Percentiles rank a stretch among this genome's conserved stretches.
Conservation (phyloP, 78 protist species). For the Ministeria vibrans region DNA sequence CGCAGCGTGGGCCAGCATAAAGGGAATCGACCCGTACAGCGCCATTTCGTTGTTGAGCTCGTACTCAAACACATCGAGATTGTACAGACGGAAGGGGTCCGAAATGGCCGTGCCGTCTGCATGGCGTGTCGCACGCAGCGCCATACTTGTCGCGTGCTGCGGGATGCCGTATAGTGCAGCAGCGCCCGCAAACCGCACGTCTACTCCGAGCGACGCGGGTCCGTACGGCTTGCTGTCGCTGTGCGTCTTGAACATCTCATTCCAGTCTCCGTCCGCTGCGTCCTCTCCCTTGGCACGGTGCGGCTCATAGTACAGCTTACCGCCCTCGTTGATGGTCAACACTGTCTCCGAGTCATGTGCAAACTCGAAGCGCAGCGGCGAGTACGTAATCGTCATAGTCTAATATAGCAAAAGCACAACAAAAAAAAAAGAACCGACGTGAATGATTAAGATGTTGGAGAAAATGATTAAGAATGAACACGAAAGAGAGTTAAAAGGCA, state of each 20-base stretch:
- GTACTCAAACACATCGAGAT: conserved; percentile 92
- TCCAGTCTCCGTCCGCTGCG: conserved; percentile 32
- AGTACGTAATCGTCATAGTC: not conserved
- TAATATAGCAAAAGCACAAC: not conserved
- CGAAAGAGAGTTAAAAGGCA: not conserved
- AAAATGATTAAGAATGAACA: not conserved
- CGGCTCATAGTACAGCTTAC: conserved; percentile 3
- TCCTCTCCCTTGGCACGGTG: not conserved
- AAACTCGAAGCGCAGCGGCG: not conserved
- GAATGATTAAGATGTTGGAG: not conserved
- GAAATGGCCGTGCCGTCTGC: not conserved
- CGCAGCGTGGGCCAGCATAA: conserved; percentile 69
- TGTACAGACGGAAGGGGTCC: conserved; percentile 91
- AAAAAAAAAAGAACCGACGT: not conserved
- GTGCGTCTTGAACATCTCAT: conserved; percentile 34
- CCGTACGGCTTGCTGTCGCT: conserved; percentile 30
- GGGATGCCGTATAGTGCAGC: conserved; percentile 83
- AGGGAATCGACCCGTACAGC: conserved; percentile 92
- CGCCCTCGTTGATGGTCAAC: not conserved
- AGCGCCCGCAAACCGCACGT: conserved; percentile 54
- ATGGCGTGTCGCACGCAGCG: conserved; percentile 44
- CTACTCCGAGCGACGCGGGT: conserved; percentile 50
- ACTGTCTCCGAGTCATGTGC: not conserved
- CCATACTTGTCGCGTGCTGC: conserved; percentile 68
- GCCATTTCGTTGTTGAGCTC: conserved; percentile 82